Percentiles rank a stretch among this genome's conserved stretches.
Evolutionary conservation across 768 basidiomycete genomes (phyloP).

Genomic region (Suillus subaureus): DNA sequence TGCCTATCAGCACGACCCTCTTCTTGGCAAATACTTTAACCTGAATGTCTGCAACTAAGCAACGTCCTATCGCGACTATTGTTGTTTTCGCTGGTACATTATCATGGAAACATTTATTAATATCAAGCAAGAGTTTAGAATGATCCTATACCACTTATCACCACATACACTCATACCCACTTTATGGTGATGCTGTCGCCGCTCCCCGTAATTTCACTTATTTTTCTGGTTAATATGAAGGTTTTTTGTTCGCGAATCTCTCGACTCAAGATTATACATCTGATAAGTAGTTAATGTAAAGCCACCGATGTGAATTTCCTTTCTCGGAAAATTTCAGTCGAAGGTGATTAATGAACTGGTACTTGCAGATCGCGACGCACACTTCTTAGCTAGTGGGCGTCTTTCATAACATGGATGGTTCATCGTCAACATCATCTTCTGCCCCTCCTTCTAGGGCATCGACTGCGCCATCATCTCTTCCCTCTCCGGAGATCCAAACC

Average conservation of each 20-base stretch:
- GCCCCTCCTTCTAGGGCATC: slow-evolving; percentile 48
- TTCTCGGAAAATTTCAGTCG: slow-evolving; percentile 16
- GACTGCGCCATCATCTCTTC: slow-evolving; percentile 55
- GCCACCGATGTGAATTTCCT: slow-evolving; percentile 29
- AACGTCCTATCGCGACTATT: not conserved
- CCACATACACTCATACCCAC: not conserved
- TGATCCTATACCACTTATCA: not conserved
- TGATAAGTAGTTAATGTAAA: slow-evolving; percentile 11
- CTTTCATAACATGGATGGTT: slow-evolving; percentile 21
- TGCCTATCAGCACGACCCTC: slow-evolving; percentile 43
- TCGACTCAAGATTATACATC: not conserved
- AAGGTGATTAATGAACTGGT: slow-evolving; percentile 9
- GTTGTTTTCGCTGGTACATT: not conserved
- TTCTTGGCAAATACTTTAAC: slow-evolving; percentile 71
- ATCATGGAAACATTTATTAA: not conserved
- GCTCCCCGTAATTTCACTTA: slow-evolving; percentile 1
- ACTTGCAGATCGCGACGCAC: slow-evolving; percentile 2
- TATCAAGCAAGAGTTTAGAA: not conserved
- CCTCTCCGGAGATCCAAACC: slow-evolving; percentile 59
- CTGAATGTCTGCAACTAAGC: slow-evolving; percentile 40
- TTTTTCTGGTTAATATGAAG: slow-evolving; percentile 7
- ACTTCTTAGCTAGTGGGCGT: slow-evolving; percentile 2
- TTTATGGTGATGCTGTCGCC: not conserved
- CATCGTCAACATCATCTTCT: slow-evolving; percentile 26
- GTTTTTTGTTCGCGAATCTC: not conserved